These are phyloP conservation scores for Tylopilus vinaceipallidus DNA, from an alignment of 768 basidiomycete genomes.

Conservation along the genomic window DNA sequence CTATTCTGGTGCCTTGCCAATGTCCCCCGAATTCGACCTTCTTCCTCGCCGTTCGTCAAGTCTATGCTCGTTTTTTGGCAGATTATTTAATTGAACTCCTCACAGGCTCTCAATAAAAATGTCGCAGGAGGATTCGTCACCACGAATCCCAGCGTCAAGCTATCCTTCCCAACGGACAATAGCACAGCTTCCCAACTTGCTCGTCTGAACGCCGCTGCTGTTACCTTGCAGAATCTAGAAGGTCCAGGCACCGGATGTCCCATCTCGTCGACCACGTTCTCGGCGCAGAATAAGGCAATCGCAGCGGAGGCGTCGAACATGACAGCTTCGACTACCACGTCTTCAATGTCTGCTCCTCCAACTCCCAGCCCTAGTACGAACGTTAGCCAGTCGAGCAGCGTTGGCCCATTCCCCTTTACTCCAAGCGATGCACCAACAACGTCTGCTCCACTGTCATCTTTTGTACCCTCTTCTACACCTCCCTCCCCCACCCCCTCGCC, in stretches of 20 bases:
- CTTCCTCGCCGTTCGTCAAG: slow-evolving; percentile 47
- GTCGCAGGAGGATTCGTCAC: slow-evolving; percentile 60
- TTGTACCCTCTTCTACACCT: neutral
- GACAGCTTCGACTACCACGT: neutral
- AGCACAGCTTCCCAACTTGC: slow-evolving; percentile 50
- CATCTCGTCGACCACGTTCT: slow-evolving; percentile 60
- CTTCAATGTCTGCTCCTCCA: neutral
- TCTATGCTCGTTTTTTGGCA: neutral
- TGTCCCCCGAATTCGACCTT: slow-evolving; percentile 57
- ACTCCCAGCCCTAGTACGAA: neutral
- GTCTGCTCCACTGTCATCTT: neutral
- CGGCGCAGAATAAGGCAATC: slow-evolving; percentile 34
- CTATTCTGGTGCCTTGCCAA: slow-evolving; percentile 60
- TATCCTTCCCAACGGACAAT: slow-evolving; percentile 64
- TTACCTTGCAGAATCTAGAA: slow-evolving; percentile 72
- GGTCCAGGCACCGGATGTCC: slow-evolving; percentile 71
- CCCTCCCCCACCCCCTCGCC: neutral
- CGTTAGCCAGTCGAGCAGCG: neutral
- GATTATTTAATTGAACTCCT: slow-evolving; percentile 9
- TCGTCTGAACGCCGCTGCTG: slow-evolving; percentile 56
- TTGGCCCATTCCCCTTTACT: neutral
- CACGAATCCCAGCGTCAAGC: slow-evolving; percentile 58
- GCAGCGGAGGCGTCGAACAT: slow-evolving; percentile 11
- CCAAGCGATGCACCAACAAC: neutral
- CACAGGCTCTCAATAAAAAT: slow-evolving; percentile 47